Evolutionary conservation across 164 flowering plant species (phyloP).

Genomic region (Hamamelis virginiana): DNA sequence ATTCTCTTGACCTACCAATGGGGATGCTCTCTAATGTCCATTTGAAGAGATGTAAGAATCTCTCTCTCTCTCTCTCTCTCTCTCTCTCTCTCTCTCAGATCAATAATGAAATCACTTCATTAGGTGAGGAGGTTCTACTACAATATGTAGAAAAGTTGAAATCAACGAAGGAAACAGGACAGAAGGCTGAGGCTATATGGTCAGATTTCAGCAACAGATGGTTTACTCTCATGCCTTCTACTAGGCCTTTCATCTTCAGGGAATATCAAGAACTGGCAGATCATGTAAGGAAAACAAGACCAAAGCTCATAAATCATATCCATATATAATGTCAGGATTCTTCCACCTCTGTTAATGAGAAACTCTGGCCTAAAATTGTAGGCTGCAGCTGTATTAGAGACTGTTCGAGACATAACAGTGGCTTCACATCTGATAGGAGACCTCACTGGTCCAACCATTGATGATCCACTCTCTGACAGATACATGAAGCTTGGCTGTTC

Average conservation of each 20-base stretch:
- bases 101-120: neutral
- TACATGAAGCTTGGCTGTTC: conserved; percentile 61
- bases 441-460: conserved; percentile 65
- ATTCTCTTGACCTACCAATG: conserved; percentile 63
- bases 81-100: neutral
- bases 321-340: neutral
- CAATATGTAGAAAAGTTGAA: conserved; percentile 48
- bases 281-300: conserved; percentile 41
- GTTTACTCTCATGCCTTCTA: conserved; percentile 71
- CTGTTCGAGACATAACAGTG: conserved; percentile 53
- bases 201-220: conserved; percentile 71
- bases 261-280: conserved; percentile 67
- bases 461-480: conserved; percentile 64
- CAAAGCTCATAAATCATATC: no score
- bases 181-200: conserved; percentile 50
- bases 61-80: no score
- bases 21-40: conserved; percentile 72
- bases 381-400: conserved; percentile 71
- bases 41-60: conserved; percentile 55
- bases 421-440: conserved; percentile 80
- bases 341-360: no score
- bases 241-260: conserved; percentile 60
- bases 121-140: conserved; percentile 66
- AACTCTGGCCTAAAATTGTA: conserved; percentile 12
- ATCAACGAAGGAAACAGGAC: conserved; percentile 34